phyloP scores from a whole-genome alignment of 2,329 filamentous ascomycete genomes.

The Trichophyton schoenleinii region DNA sequence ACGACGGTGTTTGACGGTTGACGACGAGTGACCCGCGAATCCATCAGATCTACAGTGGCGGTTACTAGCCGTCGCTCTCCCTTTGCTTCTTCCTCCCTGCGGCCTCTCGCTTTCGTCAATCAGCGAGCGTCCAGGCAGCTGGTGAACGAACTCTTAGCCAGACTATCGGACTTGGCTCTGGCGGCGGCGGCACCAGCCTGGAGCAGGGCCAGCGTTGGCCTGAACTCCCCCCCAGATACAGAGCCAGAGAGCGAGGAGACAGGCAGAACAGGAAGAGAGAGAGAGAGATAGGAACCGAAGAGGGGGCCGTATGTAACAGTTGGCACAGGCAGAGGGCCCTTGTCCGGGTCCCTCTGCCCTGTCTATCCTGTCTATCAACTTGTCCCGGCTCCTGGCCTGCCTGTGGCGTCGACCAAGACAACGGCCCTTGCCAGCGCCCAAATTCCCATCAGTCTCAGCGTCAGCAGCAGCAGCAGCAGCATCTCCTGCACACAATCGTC shows the following conservation, averaged over 20 bases:
- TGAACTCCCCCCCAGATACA: no score
- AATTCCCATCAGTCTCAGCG: not conserved
- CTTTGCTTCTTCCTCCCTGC: not conserved
- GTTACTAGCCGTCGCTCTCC: conserved; percentile 3
- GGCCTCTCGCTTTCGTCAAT: not conserved
- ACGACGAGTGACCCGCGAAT: not conserved
- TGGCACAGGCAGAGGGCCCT: not conserved
- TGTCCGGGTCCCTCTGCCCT: not conserved
- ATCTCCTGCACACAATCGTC: not conserved
- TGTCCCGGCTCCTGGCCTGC: not conserved
- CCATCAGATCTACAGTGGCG: not conserved
- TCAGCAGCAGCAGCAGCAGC: not conserved
- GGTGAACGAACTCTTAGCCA: not conserved
- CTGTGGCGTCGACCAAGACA: not conserved
- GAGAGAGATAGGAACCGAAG: not conserved
- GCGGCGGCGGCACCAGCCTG: no score
- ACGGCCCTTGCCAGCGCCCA: not conserved
- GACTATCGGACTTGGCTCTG: not conserved
- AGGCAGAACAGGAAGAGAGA: not conserved
- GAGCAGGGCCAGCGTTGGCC: no score
- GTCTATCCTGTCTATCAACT: no score
- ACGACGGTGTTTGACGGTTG: not conserved
- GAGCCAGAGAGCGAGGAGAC: no score
- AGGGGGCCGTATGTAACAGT: not conserved
- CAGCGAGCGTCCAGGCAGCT: not conserved